Evolutionary conservation across 1,139 yeast species (phyloP).

Genomic region (Geotrichum armillariae): DNA sequence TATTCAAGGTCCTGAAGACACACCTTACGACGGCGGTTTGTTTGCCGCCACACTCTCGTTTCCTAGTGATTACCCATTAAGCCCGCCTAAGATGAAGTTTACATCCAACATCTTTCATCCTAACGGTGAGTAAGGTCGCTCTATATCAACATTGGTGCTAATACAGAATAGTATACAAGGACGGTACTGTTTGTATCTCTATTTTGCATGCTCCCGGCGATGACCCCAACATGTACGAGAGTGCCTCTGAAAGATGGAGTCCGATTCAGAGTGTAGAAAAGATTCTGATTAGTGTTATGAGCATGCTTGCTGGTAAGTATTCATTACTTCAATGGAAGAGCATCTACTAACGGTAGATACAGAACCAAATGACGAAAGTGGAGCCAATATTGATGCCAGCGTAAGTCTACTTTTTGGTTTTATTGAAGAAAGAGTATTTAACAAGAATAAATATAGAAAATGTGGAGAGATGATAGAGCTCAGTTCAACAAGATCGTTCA

Average conservation of each 20-base stretch:
- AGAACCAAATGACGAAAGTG: slow-evolving; percentile 95
- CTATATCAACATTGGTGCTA: not conserved
- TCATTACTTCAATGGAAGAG: not conserved
- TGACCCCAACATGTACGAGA: slow-evolving; percentile 92
- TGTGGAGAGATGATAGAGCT: slow-evolving; percentile 83
- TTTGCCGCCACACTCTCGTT: slow-evolving; percentile 82
- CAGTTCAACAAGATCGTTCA: slow-evolving; percentile 67
- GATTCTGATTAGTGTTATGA: slow-evolving; percentile 85
- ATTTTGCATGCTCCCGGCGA: slow-evolving; percentile 96
- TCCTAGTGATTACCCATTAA: slow-evolving; percentile 86
- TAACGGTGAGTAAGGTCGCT: slow-evolving; percentile 45
- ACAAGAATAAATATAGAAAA: slow-evolving; percentile 14
- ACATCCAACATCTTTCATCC: slow-evolving; percentile 90
- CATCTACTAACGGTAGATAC: slow-evolving; percentile 2
- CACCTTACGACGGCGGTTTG: slow-evolving; percentile 92
- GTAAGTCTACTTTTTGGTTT: slow-evolving; percentile 26
- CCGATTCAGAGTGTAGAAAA: slow-evolving; percentile 97
- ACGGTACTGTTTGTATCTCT: slow-evolving; percentile 94
- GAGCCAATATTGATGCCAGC: slow-evolving; percentile 96
- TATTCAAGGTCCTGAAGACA: slow-evolving; percentile 89
- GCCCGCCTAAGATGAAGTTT: slow-evolving; percentile 85
- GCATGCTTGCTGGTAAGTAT: slow-evolving; percentile 68
- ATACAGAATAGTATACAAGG: slow-evolving; percentile 58
- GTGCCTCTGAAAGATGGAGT: slow-evolving; percentile 96
- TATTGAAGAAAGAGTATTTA: not conserved